These are phyloP conservation scores for Trichoderma sp. DNA, from an alignment of 2,329 filamentous ascomycete genomes.

Conservation along the genomic window DNA sequence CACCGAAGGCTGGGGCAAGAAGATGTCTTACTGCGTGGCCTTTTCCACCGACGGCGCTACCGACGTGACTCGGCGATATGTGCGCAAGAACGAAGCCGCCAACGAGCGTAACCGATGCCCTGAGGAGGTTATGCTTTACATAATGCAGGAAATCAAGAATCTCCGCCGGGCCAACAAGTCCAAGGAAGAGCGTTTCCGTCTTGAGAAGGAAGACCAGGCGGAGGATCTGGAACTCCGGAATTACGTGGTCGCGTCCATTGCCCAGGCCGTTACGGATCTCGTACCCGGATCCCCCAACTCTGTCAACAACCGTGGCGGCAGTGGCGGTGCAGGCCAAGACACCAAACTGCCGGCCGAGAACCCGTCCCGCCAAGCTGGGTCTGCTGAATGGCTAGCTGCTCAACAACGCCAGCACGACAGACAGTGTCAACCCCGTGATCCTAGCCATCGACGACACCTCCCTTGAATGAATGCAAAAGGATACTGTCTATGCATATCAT, in stretches of 20 bases:
- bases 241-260: slow-evolving; percentile 71
- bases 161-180: slow-evolving; percentile 78
- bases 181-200: slow-evolving; percentile 78
- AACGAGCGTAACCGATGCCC: slow-evolving; percentile 75
- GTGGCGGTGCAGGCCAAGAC: slow-evolving; percentile 44
- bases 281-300: slow-evolving; percentile 48
- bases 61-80: slow-evolving; percentile 64
- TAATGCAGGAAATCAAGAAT: slow-evolving; percentile 86
- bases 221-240: slow-evolving; percentile 74
- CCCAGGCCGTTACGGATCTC: slow-evolving; percentile 68
- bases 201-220: slow-evolving; percentile 75
- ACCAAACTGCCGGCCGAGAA: slow-evolving; percentile 61
- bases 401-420: slow-evolving; percentile 43
- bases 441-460: slow-evolving; percentile 39
- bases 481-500: neutral
- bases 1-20: slow-evolving; percentile 92
- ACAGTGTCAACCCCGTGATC: slow-evolving; percentile 45
- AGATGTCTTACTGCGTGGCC: slow-evolving; percentile 94
- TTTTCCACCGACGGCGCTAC: slow-evolving; percentile 85
- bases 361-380: slow-evolving; percentile 50
- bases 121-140: slow-evolving; percentile 86
- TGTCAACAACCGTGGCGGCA: slow-evolving; percentile 23
- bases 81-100: slow-evolving; percentile 69
- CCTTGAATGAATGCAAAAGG: slow-evolving; percentile 26
- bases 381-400: slow-evolving; percentile 50